Evolutionary conservation across 768 basidiomycete species (phyloP), one percentile per base, ranked within the genome.

Genomic region (Cystobasidium tubakii): DNA sequence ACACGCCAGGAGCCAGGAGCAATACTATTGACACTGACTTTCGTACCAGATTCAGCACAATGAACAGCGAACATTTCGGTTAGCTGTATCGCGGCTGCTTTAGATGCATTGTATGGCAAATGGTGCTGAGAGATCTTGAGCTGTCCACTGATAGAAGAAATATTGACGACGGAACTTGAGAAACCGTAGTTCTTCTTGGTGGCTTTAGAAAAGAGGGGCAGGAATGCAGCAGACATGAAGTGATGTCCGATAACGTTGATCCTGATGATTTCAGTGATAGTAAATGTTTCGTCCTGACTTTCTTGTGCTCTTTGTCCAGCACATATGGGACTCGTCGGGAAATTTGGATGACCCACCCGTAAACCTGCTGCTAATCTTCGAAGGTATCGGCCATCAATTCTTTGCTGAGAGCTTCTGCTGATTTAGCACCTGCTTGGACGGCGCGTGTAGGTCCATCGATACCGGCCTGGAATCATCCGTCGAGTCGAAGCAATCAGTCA

Each of bases 71-170:
- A 31, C 66, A 69, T 69, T n/a, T 69, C 27, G 10, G 66, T 73
- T 27, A 73, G 39, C 21, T 73, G 70, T 4, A 73, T 65, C 13
- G 44, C 27, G 12, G 70, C 70, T 21, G 57, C 70, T 39, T 73
- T 73, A 17, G 57, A 34, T 39, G 57, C 70, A 44, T 73, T 73
- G 60, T 73, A 73, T 21, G 65, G 19, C 33, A 73, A 13, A 43
- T 73, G 70, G 15, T 54, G 21, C 34, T 73, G 70, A 3, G 70
- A 29, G 3, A 25, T 34, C 19, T 54, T 54, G 31, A 43, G 36
- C 6, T 65, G 25, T 17, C 70, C 70, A 44, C 62, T 66, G 7
- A 73, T 73, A 9, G 31, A 36, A 29, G 23, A 17, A 39, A 65
- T 73, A 54, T 54, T 73, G 60, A 73, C 54, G 15, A 73, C 34